Percentiles rank a stretch among this genome's conserved stretches.
Evolutionary conservation across 768 basidiomycete genomes (phyloP).

Genomic region (Lentinus tigrinus): DNA sequence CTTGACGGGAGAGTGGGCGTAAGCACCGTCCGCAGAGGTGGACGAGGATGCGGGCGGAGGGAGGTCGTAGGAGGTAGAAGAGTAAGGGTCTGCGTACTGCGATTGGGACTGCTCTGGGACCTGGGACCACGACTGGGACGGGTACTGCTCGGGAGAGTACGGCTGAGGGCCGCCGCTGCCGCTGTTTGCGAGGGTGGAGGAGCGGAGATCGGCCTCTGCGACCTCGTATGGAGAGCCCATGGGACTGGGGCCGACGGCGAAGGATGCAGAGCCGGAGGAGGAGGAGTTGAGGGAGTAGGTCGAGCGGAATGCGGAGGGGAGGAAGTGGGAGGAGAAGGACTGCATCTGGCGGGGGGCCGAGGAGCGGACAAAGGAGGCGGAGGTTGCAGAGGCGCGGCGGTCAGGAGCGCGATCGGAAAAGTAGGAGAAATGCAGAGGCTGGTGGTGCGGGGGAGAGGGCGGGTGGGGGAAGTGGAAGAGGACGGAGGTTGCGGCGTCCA

Average conservation of each 20-base stretch:
- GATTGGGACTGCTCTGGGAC: not conserved
- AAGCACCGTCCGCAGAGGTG: not conserved
- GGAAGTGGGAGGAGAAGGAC: conserved; percentile 3
- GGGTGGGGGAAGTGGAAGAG: conserved; percentile 15
- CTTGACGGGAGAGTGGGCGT: not conserved
- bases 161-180: not conserved
- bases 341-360: conserved; percentile 18
- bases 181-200: not conserved
- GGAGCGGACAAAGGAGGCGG: conserved; percentile 19
- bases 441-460: conserved; percentile 13
- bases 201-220: not conserved
- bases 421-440: conserved; percentile 15
- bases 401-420: conserved; percentile 7
- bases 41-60: not conserved
- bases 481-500: conserved; percentile 18
- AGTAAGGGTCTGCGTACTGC: conserved; percentile 13
- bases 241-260: conserved; percentile 6
- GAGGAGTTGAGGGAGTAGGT: conserved; percentile 15
- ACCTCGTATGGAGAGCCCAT: conserved; percentile 8
- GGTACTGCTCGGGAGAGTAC: conserved; percentile 10
- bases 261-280: conserved; percentile 11
- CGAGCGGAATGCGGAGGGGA: conserved; percentile 12
- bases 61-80: conserved; percentile 6
- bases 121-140: conserved; percentile 11
- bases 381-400: conserved; percentile 11